Evolutionary conservation across 225 moss, liverwort and hornwort species (phyloP).

Genomic region (Physcomitrium patens): DNA sequence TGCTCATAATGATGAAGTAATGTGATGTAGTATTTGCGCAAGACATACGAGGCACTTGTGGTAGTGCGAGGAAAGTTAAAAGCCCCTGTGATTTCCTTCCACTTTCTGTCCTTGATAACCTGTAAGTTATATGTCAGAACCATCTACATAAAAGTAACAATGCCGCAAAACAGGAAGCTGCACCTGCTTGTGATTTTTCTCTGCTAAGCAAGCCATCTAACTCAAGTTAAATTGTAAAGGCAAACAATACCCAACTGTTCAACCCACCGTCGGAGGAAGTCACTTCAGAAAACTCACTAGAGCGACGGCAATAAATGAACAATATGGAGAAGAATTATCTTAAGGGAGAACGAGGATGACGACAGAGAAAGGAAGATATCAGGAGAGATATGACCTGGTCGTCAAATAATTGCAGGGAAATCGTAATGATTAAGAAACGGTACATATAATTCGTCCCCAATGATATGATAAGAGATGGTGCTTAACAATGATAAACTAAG

Average conservation of each 20-base stretch:
- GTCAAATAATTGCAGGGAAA: not conserved
- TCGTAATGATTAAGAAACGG: not conserved
- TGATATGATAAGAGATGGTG: not conserved
- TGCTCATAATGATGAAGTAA: constrained; percentile 85
- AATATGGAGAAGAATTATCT: not conserved
- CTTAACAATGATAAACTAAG: not conserved
- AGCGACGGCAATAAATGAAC: constrained; percentile 19
- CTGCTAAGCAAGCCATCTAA: not conserved
- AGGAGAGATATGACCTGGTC: constrained; percentile 4
- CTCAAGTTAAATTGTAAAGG: not conserved
- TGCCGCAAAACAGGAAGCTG: not conserved
- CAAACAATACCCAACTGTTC: constrained; percentile 14
- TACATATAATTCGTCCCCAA: not conserved
- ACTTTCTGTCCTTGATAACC: constrained; percentile 90
- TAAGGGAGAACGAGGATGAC: not conserved
- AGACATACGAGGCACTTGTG: constrained; percentile 89
- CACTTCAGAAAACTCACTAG: constrained; percentile 20
- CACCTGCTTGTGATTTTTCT: not conserved
- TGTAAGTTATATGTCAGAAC: constrained; percentile 32
- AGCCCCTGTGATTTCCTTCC: constrained; percentile 88
- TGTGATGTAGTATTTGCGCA: constrained; percentile 76
- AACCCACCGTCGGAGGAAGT: constrained; percentile 16
- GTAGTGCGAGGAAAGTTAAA: constrained; percentile 85
- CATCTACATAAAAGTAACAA: not conserved
- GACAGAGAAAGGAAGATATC: constrained; percentile 6